phyloP scores from a whole-genome alignment of 73 alveolate species.

The Symbiodinium pilosum region DNA sequence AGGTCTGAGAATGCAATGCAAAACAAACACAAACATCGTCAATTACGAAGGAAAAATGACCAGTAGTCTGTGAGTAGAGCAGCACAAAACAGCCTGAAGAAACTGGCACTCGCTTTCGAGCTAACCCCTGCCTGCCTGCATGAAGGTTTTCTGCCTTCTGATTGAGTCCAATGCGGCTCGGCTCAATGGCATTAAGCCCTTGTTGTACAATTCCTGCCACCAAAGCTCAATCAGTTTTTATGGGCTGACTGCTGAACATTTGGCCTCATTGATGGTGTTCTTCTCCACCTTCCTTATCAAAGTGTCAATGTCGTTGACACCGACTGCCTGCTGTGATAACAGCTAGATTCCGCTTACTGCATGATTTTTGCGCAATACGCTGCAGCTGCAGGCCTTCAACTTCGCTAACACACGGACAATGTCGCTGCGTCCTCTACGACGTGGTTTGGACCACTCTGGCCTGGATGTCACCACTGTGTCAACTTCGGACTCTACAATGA shows the following conservation, averaged over 20 bases:
- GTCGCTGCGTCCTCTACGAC: slow-evolving; percentile 50
- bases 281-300: slow-evolving; percentile 49
- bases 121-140: no score
- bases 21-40: no score
- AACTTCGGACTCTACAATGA: no score
- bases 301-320: slow-evolving; percentile 52
- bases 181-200: slow-evolving; percentile 52
- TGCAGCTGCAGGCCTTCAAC: no score
- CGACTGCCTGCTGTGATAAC: slow-evolving; percentile 20
- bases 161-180: slow-evolving; percentile 55
- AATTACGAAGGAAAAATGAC: no score
- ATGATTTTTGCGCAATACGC: no score
- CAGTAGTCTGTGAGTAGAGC: no score
- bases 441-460: slow-evolving; percentile 71
- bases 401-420: slow-evolving; percentile 34
- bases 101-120: no score
- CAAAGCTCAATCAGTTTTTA: background rate
- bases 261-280: slow-evolving; percentile 80
- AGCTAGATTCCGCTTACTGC: no score
- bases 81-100: no score
- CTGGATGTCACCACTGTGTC: background rate
- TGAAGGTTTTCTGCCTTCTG: slow-evolving; percentile 64
- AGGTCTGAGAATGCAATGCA: no score
- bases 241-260: background rate
- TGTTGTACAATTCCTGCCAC: slow-evolving; percentile 58